A percentile compares a stretch with the other conserved stretches of the same genome.
phyloP scores from a whole-genome alignment of 2,329 filamentous ascomycete species.

The Aspergillus terreus region DNA sequence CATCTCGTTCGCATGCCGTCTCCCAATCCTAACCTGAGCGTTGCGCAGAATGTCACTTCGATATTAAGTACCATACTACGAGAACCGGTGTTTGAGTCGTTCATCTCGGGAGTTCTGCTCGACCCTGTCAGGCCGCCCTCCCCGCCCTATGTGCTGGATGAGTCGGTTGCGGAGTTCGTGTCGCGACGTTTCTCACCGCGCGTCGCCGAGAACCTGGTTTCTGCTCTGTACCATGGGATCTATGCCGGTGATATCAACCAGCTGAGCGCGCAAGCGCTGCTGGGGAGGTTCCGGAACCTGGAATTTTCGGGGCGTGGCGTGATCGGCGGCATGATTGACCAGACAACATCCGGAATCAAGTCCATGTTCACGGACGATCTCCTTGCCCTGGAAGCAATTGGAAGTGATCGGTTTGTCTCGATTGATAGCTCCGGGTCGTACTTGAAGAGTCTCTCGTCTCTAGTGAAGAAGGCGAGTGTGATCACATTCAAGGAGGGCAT shows the following conservation, averaged over 20 bases:
- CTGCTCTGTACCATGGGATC: slow-evolving; percentile 77
- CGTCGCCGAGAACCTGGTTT: slow-evolving; percentile 68
- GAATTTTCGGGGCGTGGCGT: slow-evolving; percentile 33
- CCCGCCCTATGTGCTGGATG: slow-evolving; percentile 49
- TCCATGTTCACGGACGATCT: slow-evolving; percentile 23
- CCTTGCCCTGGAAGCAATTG: slow-evolving; percentile 20
- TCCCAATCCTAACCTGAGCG: slow-evolving; percentile 26
- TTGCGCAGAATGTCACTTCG: slow-evolving; percentile 25
- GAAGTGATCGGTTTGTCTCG: not conserved
- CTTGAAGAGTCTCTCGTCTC: slow-evolving; percentile 12
- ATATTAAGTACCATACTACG: slow-evolving; percentile 37
- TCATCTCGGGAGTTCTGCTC: slow-evolving; percentile 31
- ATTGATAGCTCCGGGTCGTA: slow-evolving; percentile 13
- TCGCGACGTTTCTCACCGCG: slow-evolving; percentile 51
- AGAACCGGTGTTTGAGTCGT: slow-evolving; percentile 56
- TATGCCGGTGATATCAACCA: slow-evolving; percentile 85
- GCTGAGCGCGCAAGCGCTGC: slow-evolving; percentile 67
- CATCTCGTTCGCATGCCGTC: slow-evolving; percentile 65
- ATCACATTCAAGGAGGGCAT: slow-evolving; percentile 56
- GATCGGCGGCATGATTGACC: slow-evolving; percentile 14
- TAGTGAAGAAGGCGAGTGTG: slow-evolving; percentile 30
- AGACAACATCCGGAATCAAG: slow-evolving; percentile 6
- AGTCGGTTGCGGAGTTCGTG: slow-evolving; percentile 69
- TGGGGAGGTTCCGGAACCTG: slow-evolving; percentile 50
- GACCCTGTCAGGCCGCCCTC: slow-evolving; percentile 29